Conservation (phyloP, 345 rosid genomes). For the Moricandia moricandioides region DNA sequence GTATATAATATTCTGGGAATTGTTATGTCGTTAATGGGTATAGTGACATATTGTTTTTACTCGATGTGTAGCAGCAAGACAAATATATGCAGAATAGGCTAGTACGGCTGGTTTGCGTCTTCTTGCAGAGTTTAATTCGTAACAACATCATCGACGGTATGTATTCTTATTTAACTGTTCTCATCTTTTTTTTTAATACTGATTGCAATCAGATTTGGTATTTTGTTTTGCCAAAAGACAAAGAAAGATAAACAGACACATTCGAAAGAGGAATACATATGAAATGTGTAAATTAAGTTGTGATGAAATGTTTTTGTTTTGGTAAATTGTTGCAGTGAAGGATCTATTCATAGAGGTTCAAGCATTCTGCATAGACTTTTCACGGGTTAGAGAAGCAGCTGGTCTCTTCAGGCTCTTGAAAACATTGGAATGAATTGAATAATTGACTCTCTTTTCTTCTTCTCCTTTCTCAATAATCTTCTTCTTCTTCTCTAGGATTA, state of each 20-base stretch:
- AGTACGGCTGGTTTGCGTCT: conserved; percentile 94
- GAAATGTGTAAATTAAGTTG: neutral
- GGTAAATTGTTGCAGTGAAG: conserved; percentile 50
- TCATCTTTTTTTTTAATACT: neutral
- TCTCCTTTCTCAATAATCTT: neutral
- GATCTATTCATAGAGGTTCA: conserved; percentile 69
- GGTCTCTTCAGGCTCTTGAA: conserved; percentile 81
- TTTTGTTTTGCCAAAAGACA: neutral
- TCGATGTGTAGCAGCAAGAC: conserved; percentile 59
- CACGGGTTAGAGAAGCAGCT: conserved; percentile 85
- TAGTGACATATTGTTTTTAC: conserved; percentile 27
- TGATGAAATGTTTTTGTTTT: neutral
- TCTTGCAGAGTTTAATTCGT: conserved; percentile 90
- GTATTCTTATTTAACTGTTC: neutral
- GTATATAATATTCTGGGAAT: neutral
- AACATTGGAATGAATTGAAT: conserved; percentile 58
- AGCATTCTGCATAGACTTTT: conserved; percentile 97
- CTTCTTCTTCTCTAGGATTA: too few relatives aligned
- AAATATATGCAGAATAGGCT: conserved; percentile 99
- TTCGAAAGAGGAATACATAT: neutral
- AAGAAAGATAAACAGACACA: neutral
- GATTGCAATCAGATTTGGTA: neutral
- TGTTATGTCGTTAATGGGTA: neutral
- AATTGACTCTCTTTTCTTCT: neutral
- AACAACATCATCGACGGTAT: conserved; percentile 73